phyloP scores from a whole-genome alignment of 2,329 filamentous ascomycete species.

The Fusarium pininemorale region DNA sequence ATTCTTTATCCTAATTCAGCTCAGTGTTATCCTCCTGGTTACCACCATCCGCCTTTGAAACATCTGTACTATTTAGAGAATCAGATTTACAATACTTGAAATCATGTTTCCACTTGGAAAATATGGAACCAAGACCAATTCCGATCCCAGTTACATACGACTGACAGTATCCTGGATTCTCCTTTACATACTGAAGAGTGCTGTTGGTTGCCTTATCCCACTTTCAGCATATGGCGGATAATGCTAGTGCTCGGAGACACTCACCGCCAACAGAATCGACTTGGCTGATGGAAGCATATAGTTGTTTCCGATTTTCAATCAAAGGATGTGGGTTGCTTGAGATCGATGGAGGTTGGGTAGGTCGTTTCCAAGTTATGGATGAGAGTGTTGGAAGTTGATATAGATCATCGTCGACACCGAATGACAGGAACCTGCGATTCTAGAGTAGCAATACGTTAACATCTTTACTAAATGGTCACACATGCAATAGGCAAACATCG shows the following conservation, averaged over 20 bases:
- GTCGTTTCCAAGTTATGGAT: background rate
- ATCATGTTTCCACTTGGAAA: background rate
- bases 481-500: background rate
- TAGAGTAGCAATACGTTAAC: background rate
- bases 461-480: accelerated
- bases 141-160: constrained; percentile 37
- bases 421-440: background rate
- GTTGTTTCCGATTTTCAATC: background rate
- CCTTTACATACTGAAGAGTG: background rate
- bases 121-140: background rate
- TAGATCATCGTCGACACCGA: background rate
- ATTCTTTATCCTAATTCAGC: background rate
- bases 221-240: background rate
- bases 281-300: background rate
- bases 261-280: background rate
- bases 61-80: background rate
- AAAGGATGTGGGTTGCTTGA: background rate
- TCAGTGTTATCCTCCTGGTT: background rate
- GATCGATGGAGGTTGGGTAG: background rate
- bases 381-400: background rate
- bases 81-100: background rate
- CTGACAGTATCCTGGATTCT: constrained; percentile 32
- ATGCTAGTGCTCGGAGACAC: background rate
- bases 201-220: background rate
- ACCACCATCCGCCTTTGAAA: background rate